Evolutionary conservation across 2,329 filamentous ascomycete genomes (phyloP).

Genomic region (Ophiostoma perfectum): DNA sequence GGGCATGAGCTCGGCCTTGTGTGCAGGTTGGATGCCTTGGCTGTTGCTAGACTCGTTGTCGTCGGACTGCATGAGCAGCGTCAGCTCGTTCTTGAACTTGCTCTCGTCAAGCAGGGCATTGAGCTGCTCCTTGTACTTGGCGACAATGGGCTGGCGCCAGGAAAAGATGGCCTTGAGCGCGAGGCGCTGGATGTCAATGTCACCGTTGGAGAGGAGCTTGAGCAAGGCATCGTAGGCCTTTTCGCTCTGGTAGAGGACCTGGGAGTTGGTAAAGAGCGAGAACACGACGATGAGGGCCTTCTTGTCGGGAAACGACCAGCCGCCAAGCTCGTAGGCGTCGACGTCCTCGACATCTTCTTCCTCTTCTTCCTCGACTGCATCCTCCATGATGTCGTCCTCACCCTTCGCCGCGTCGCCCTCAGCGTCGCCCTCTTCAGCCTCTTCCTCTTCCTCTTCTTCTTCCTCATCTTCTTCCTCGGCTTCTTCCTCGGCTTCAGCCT

Average conservation of each 20-base stretch:
- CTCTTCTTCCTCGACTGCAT: conserved; percentile 34
- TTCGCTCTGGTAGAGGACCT: conserved; percentile 69
- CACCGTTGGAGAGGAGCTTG: conserved; percentile 75
- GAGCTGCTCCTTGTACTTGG: conserved; percentile 76
- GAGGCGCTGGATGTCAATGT: conserved; percentile 80
- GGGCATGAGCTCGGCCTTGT: conserved; percentile 71
- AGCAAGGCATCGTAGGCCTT: conserved; percentile 74
- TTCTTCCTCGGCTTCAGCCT: conserved; percentile 32
- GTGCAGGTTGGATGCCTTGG: conserved; percentile 63
- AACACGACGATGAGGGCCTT: conserved; percentile 79
- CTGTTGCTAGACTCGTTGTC: conserved; percentile 22
- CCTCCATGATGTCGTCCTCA: conserved; percentile 26
- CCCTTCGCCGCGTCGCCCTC: conserved; percentile 23
- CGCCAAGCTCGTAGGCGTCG: conserved; percentile 29
- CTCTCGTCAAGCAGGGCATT: conserved; percentile 84
- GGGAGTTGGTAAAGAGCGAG: conserved; percentile 79
- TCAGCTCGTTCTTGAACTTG: conserved; percentile 89
- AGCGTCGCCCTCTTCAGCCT: conserved; percentile 38
- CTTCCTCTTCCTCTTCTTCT: conserved; percentile 32
- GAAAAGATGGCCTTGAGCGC: conserved; percentile 78
- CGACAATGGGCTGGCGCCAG: conserved; percentile 77
- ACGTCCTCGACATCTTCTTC: conserved; percentile 20
- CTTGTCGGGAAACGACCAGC: conserved; percentile 73
- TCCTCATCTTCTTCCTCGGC: conserved; percentile 38
- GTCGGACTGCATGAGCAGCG: conserved; percentile 65